Conservation (phyloP, 352 stramenopile species). For the Pythium graminicola region DNA sequence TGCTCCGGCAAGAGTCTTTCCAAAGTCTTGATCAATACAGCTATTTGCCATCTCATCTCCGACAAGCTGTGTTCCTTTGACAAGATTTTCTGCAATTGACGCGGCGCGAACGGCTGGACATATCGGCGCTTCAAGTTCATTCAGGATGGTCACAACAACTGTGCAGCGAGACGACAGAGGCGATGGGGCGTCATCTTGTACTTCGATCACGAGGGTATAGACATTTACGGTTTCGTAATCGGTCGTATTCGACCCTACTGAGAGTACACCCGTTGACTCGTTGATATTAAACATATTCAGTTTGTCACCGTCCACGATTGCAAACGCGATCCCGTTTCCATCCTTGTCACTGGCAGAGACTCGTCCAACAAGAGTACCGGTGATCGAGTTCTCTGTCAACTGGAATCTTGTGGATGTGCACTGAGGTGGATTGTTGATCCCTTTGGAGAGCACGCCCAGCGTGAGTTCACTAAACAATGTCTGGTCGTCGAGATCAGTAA, state of each 20-base stretch:
- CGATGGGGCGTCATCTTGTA: slow-evolving; percentile 38
- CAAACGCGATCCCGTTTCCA: slow-evolving; percentile 31
- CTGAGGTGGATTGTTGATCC: slow-evolving; percentile 42
- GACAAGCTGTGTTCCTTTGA: slow-evolving; percentile 24
- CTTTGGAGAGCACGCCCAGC: slow-evolving; percentile 35
- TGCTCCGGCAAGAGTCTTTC: slow-evolving; percentile 9
- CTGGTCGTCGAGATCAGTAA: slow-evolving; percentile 33
- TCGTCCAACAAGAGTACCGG: slow-evolving; percentile 24
- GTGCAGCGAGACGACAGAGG: slow-evolving; percentile 30
- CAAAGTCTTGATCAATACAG: slow-evolving; percentile 42
- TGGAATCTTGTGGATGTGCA: slow-evolving; percentile 25
- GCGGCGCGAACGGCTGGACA: slow-evolving; percentile 3
- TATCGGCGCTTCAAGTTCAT: slow-evolving; percentile 33
- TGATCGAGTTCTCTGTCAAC: slow-evolving; percentile 40
- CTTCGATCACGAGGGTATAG: slow-evolving; percentile 34
- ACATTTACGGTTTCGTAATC: slow-evolving; percentile 37
- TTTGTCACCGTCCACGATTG: slow-evolving; percentile 29
- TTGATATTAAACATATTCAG: slow-evolving; percentile 47
- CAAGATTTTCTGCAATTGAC: slow-evolving; percentile 21
- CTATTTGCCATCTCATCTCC: slow-evolving; percentile 29
- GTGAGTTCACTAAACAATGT: slow-evolving; percentile 37
- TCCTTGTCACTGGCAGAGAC: slow-evolving; percentile 32
- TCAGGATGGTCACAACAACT: slow-evolving; percentile 33
- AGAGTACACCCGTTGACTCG: slow-evolving; percentile 32
- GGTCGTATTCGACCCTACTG: slow-evolving; percentile 30